These are phyloP conservation scores for Agroathelia rolfsii DNA, from an alignment of 1,284 basidiomycete species.

Conservation along the genomic window DNA sequence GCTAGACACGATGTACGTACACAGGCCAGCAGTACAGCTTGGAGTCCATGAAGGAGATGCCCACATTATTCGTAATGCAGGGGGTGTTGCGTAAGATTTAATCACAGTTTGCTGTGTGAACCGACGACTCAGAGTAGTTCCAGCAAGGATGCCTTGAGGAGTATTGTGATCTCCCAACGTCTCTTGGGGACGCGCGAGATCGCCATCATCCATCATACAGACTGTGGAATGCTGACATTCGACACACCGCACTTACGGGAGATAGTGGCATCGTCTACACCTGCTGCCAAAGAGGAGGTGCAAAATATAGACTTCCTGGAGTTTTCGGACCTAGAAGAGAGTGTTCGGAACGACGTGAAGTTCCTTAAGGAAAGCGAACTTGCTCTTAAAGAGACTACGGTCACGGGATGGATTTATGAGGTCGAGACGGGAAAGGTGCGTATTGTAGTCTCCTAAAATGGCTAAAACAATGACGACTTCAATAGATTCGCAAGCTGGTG, in stretches of 20 bases:
- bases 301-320: constrained; percentile 50
- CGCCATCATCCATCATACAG: constrained; percentile 57
- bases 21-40: constrained; percentile 46
- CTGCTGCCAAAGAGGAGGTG: constrained; percentile 30
- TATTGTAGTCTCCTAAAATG: too few species aligned
- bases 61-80: constrained; percentile 62
- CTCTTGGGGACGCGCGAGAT: constrained; percentile 58
- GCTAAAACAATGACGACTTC: too few species aligned
- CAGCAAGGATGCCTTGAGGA: constrained; percentile 54
- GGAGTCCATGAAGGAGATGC: constrained; percentile 57
- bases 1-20: constrained; percentile 2
- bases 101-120: background rate
- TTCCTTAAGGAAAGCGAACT: constrained; percentile 47
- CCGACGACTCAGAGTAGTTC: constrained; percentile 1
- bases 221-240: constrained; percentile 61
- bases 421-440: constrained; percentile 50
- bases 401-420: constrained; percentile 61
- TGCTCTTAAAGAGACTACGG: constrained; percentile 38
- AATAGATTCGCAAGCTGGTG: too few species aligned
- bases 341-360: constrained; percentile 45
- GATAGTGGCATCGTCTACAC: constrained; percentile 38
- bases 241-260: constrained; percentile 38
- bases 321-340: constrained; percentile 42
- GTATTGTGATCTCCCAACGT: constrained; percentile 58
- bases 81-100: constrained; percentile 43